Evolutionary conservation across 345 rosid species (phyloP), one percentile per base, ranked within the genome.

Genomic region (Aethionema arabicum): DNA sequence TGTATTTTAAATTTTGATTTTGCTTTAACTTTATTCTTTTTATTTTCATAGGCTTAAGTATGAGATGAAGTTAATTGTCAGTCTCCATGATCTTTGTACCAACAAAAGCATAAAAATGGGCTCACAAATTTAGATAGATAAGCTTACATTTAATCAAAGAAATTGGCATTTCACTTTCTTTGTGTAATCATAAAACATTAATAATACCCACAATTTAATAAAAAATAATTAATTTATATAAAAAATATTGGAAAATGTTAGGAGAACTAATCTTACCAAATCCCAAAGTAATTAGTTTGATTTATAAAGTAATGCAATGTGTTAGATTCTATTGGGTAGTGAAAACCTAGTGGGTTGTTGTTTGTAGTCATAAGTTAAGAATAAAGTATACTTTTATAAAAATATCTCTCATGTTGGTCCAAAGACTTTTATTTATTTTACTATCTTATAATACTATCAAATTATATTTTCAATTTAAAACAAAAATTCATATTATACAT

Each of bases 271-370:
- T 55, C 53, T 63, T 14, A 56, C 54, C 65, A 63, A 56, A 70
- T 69, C 46, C 63, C 46, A 56, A 21, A 49, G 64, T 63, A 43
- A 39, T 48, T 49, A 49, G 74, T 70, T 2, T 57, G 12, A 4
- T 36, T 63, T 59, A 63, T 21, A 21, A 21, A 21, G 27, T 21
- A 21, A 21, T 21, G 27, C 59, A 41, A 41, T 63, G 53, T 50
- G 64, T 42, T 63, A 69, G 69, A 70, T 63, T 54, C 63, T 60
- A 55, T 54, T 61, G 67, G 71, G 67, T n/a, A 66, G 53, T 61
- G 71, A 72, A 60, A 72, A 67, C 2, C 50, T 70, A 70, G 74
- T 70, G 74, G 74, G 54, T 42, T 69, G 1, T 63, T 50, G 46
- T 59, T 49, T 70, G 69, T 35, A 70, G 49, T 36, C 69, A 35